Conservation (phyloP, 106 monocot species). For the Apostasia ramifera region DNA sequence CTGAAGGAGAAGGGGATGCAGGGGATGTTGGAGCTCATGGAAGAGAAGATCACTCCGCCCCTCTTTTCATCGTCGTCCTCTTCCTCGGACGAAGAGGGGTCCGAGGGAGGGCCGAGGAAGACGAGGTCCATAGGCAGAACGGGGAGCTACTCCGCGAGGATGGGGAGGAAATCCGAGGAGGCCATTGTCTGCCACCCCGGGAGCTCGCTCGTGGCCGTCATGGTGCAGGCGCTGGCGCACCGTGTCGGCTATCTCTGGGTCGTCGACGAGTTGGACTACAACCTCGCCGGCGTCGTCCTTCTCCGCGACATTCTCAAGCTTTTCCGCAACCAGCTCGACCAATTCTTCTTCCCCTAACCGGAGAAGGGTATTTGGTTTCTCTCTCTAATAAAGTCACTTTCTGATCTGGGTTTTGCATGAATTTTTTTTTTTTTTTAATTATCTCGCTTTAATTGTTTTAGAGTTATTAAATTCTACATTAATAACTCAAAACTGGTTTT, state of each 20-base stretch:
- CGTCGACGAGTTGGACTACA: constrained; percentile 52
- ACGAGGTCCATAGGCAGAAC: constrained; percentile 7
- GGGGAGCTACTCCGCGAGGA: constrained; percentile 26
- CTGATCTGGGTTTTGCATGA: no score
- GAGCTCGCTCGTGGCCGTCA: constrained; percentile 83
- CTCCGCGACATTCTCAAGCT: constrained; percentile 47
- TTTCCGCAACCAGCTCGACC: constrained; percentile 38
- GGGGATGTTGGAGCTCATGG: constrained; percentile 58
- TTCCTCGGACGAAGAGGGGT: constrained; percentile 23
- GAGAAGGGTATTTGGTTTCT: no score
- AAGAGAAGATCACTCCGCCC: constrained; percentile 10
- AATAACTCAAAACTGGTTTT: no score
- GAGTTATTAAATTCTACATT: no score
- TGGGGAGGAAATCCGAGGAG: constrained; percentile 25
- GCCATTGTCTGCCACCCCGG: constrained; percentile 44
- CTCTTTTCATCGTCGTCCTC: constrained; percentile 12
- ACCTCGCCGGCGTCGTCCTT: constrained; percentile 51
- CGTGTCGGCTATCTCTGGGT: constrained; percentile 79
- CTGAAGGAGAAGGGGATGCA: constrained; percentile 34
- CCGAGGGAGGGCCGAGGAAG: constrained; percentile 10
- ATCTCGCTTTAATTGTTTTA: no score
- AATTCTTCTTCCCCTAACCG: no score
- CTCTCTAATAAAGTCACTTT: no score
- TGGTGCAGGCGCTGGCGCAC: constrained; percentile 81
- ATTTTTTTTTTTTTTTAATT: no score